phyloP scores from a whole-genome alignment of 2,329 filamentous ascomycete species.

The Tolypocladium capitatum region DNA sequence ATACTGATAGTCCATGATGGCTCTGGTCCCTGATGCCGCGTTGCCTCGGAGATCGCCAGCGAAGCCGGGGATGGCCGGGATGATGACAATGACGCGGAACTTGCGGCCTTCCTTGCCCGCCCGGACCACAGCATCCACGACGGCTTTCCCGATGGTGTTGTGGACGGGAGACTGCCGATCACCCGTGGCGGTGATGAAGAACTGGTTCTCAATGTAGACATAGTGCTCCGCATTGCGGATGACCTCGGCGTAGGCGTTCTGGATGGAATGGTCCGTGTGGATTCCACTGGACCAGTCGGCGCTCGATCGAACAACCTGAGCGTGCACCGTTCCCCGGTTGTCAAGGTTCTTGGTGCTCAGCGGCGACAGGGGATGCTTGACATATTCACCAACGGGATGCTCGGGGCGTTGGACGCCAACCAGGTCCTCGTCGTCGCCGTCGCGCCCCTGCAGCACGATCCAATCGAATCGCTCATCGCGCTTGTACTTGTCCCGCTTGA shows the following conservation, averaged over 20 bases:
- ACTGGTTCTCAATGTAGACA: constrained; percentile 97
- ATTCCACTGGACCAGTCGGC: constrained; percentile 92
- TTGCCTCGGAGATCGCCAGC: constrained; percentile 78
- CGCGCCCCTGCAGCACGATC: constrained; percentile 64
- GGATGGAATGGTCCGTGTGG: constrained; percentile 69
- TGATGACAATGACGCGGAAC: constrained; percentile 80
- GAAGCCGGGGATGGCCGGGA: constrained; percentile 87
- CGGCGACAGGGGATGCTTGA: constrained; percentile 63
- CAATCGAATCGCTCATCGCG: constrained; percentile 73
- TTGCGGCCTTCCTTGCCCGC: constrained; percentile 74
- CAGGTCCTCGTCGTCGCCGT: constrained; percentile 69
- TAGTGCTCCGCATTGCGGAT: constrained; percentile 83
- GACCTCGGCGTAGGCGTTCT: constrained; percentile 73
- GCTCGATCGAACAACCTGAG: constrained; percentile 80
- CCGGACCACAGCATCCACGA: constrained; percentile 77
- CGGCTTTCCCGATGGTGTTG: constrained; percentile 77
- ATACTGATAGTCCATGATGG: constrained; percentile 98
- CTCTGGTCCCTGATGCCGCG: constrained; percentile 72
- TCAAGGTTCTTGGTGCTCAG: constrained; percentile 51
- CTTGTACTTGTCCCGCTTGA: constrained; percentile 97
- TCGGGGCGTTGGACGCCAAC: constrained; percentile 79
- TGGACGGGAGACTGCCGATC: constrained; percentile 75
- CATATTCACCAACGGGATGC: constrained; percentile 78
- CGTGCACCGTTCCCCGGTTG: constrained; percentile 60
- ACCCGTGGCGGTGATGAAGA: constrained; percentile 92